A percentile compares a stretch with the other conserved stretches of the same genome.
Conservation (phyloP, 2,329 filamentous ascomycete species). For the Penicillium vulpinum region DNA sequence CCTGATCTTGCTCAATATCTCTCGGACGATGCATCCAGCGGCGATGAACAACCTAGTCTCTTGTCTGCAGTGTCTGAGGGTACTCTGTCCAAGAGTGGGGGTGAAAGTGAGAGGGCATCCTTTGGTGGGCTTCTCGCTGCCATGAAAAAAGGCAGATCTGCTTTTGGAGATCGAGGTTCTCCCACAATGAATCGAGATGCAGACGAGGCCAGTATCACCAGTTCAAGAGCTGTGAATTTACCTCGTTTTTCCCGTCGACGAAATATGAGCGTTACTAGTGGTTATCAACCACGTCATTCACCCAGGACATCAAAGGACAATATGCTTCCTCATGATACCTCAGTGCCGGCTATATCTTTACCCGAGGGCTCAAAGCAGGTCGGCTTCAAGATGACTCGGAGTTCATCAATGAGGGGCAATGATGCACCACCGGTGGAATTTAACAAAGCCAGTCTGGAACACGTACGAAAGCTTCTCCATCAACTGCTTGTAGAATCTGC, state of each 20-base stretch:
- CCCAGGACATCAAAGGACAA: slow-evolving; percentile 65
- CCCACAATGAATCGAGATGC: slow-evolving; percentile 69
- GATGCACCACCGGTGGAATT: slow-evolving; percentile 77
- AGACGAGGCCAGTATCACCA: slow-evolving; percentile 64
- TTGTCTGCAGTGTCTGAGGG: slow-evolving; percentile 71
- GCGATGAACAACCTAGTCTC: slow-evolving; percentile 86
- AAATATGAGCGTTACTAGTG: slow-evolving; percentile 82
- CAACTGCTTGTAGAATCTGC: slow-evolving; percentile 78
- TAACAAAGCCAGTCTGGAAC: slow-evolving; percentile 81
- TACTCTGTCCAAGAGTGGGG: slow-evolving; percentile 60
- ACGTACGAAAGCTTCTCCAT: slow-evolving; percentile 79
- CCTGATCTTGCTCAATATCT: slow-evolving; percentile 93
- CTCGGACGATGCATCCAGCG: slow-evolving; percentile 90
- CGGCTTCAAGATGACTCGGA: slow-evolving; percentile 64
- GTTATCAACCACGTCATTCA: slow-evolving; percentile 67
- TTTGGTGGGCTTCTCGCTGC: slow-evolving; percentile 72
- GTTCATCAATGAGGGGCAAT: slow-evolving; percentile 76
- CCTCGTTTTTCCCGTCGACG: slow-evolving; percentile 68
- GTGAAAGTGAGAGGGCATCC: slow-evolving; percentile 72
- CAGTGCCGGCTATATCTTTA: slow-evolving; percentile 42
- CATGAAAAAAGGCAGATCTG: slow-evolving; percentile 72
- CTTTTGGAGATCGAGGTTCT: slow-evolving; percentile 71
- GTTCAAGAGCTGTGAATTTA: slow-evolving; percentile 58
- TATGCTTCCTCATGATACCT: slow-evolving; percentile 43
- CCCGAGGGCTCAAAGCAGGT: slow-evolving; percentile 37